Evolutionary conservation across 2,329 filamentous ascomycete genomes (phyloP).

Genomic region (Botryotinia globosa): DNA sequence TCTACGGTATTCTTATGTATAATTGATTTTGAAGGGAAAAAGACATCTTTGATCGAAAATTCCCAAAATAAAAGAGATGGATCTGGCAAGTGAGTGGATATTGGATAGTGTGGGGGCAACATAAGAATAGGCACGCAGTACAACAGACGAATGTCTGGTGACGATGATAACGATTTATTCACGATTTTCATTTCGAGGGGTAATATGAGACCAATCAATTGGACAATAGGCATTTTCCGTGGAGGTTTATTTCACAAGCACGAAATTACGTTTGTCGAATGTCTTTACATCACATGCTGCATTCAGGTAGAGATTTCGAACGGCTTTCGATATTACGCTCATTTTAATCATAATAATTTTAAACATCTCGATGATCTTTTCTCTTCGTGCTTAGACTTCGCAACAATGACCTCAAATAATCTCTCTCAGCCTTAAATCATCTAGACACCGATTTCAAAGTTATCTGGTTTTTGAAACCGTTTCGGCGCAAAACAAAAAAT

Average conservation of each 20-base stretch:
- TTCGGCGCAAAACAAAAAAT: neutral
- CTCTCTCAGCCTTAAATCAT: neutral
- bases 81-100: no score
- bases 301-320: neutral
- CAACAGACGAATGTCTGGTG: no score
- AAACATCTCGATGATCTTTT: neutral
- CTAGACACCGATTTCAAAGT: neutral
- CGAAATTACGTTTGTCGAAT: neutral
- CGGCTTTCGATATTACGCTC: neutral
- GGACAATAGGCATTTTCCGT: neutral
- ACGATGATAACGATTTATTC: neutral
- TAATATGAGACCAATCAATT: neutral
- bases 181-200: neutral
- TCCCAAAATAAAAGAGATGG: neutral
- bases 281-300: neutral
- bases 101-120: neutral
- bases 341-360: neutral
- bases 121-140: neutral
- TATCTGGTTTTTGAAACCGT: neutral
- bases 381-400: neutral
- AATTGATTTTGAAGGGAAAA: neutral
- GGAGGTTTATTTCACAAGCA: neutral
- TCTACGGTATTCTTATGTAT: neutral
- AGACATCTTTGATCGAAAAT: neutral
- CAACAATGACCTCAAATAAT: neutral